Evolutionary conservation across 2,329 filamentous ascomycete genomes (phyloP), one percentile per base, ranked within the genome.

Genomic region (Paecilomyces variotii): DNA sequence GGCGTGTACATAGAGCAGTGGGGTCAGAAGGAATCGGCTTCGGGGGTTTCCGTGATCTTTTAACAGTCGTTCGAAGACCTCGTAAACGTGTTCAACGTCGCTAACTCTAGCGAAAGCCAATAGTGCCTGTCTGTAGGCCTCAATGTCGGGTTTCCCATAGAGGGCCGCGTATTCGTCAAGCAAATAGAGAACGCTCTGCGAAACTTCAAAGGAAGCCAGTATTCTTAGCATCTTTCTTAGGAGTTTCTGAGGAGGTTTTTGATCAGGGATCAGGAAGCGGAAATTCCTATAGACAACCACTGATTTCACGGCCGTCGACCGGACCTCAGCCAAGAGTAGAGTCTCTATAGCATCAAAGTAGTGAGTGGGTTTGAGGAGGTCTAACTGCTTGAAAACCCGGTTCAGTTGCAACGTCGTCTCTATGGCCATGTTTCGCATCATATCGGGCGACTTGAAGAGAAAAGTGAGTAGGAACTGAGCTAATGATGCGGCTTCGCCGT

Each of bases 1-100:
- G 0, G 90, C 87, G 73, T 93, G 84, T 0, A 87, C 88, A 63
- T 88, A 84, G 49, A 95, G 78, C 2, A 91, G 76, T 53, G 85
- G 83, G n/a, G 79, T 67, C 32, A 78, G 58, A n/a, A 73, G 61
- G 50, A 60, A 67, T 14, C 66, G 61, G 52, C 66, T 68, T 30
- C 57, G 64, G 0, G 75, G 73, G 12, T 62, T 66, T 14, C 74
- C 74, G 61, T 78, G 67, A 32, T 74, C 67, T 32, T 62, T 60
- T n/a, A 73, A 57, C 26, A 74, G 76, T 45, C 74, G 72, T 7
- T 78, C 64, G 60, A 82, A 82, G 6, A 82, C 58, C 34, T 70
- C 66, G 49, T 78, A 65, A 30, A 82, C 76, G 24, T 74, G 74
- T 26, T 65, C 63, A 12, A 74, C 72, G 61, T 84, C 77, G 27